A percentile compares a stretch with the other conserved stretches of the same genome.
Evolutionary conservation across 305 asterid species (phyloP).

Genomic region (Withania somnifera): DNA sequence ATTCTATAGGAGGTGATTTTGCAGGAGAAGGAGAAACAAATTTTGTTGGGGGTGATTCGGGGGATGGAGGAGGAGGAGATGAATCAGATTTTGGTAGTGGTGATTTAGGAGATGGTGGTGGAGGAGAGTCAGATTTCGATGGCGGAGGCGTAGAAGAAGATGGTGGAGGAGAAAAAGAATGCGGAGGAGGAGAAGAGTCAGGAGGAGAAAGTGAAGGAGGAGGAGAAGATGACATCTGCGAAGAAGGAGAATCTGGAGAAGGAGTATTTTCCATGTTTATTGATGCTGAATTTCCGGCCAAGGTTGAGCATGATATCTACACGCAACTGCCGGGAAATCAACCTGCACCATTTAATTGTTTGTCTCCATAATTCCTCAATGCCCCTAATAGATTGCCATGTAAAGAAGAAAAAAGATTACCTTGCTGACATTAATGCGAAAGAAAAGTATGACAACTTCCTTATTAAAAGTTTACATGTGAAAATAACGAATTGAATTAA

Average conservation of each 20-base stretch:
- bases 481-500: background rate
- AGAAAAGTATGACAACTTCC: background rate
- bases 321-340: conserved; percentile 16
- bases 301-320: background rate
- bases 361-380: conserved; percentile 7
- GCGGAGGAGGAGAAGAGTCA: background rate
- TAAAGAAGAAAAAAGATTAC: background rate
- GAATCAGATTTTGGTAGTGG: background rate
- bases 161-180: background rate
- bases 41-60: too few relatives aligned
- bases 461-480: background rate
- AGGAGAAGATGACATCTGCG: background rate
- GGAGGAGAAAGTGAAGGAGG: background rate
- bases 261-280: background rate
- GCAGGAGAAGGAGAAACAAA: background rate
- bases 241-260: background rate
- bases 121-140: background rate
- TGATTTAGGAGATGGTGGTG: background rate
- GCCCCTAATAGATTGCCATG: conserved; percentile 12
- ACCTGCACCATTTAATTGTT: conserved; percentile 13
- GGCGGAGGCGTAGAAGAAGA: background rate
- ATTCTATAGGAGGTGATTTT: background rate
- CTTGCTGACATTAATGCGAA: background rate
- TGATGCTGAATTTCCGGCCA: conserved; percentile 4
- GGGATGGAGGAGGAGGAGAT: conserved; percentile 8